These are phyloP conservation scores for Elsinoe arachidis DNA, from an alignment of 2,329 filamentous ascomycete genomes.

Conservation along the genomic window DNA sequence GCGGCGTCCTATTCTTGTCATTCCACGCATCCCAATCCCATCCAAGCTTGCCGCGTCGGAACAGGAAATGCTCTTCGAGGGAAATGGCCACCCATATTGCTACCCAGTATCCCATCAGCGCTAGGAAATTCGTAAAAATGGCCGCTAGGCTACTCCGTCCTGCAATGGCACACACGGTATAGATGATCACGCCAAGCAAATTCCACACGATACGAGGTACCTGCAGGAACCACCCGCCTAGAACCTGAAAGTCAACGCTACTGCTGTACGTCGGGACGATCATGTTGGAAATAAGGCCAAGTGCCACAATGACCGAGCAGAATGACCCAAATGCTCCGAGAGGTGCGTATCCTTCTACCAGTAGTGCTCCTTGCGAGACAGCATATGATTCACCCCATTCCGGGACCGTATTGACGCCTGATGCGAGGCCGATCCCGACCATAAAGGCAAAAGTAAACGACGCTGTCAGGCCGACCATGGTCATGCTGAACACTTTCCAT, in stretches of 20 bases:
- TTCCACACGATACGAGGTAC: conserved; percentile 60
- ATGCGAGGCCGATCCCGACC: conserved; percentile 54
- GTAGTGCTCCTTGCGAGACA: conserved; percentile 53
- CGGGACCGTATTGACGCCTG: conserved; percentile 44
- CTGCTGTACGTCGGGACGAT: conserved; percentile 57
- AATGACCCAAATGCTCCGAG: conserved; percentile 58
- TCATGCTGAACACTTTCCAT: conserved; percentile 48
- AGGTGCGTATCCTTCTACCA: conserved; percentile 52
- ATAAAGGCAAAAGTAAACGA: conserved; percentile 55
- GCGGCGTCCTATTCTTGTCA: conserved; percentile 48
- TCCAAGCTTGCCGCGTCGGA: conserved; percentile 39
- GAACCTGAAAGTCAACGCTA: conserved; percentile 59
- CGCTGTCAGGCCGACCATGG: conserved; percentile 46
- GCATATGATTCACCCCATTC: conserved; percentile 51
- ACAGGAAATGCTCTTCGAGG: conserved; percentile 54
- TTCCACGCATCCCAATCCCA: conserved; percentile 58
- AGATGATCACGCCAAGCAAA: conserved; percentile 52
- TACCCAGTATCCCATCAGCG: conserved; percentile 64
- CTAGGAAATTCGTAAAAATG: conserved; percentile 62
- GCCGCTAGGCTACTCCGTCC: conserved; percentile 52
- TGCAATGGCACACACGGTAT: conserved; percentile 55
- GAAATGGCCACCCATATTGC: conserved; percentile 56
- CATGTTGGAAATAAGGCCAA: conserved; percentile 58
- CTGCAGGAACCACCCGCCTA: conserved; percentile 49
- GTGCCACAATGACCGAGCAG: conserved; percentile 55